Base-by-base conservation (phyloP, 2,329 filamentous ascomycete species). In the Aspergillus fumigatus region DNA sequence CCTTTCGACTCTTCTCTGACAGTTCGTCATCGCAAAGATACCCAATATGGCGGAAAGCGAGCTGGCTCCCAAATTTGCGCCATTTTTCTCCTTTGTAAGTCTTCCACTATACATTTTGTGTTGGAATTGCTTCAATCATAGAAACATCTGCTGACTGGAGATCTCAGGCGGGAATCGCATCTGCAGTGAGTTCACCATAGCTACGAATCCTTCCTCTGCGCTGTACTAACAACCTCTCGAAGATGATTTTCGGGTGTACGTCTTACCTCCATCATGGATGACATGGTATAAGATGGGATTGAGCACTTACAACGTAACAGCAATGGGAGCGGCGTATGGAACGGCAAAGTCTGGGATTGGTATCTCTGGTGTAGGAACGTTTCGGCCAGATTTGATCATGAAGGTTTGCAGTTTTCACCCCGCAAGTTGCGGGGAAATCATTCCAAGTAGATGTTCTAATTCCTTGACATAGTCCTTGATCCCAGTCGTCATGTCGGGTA, bases 401-500 rank as follows among this genome's bases (percentile, higher is more conserved):
- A 88, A 87, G 81, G 84, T 81, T 74, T 56, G 73, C 27, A 23
- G 19, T 48, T 32, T 11, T n/a, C 32, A 21, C 26, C 11, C 45
- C 5, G 32, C 32, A 6, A 17, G 32, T 7, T 17, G n/a, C 49
- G 19, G 19, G 27, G 41, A 45, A 5, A 38, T 50, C 14, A 11
- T 23, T 27, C 4, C 4, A 17, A 4, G 19, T 41, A 8, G 6
- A 23, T 21, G 58, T 45, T 51, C 49, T 35, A 54, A 65, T 70
- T 57, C 71, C 59, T n/a, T 9, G n/a, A 27, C 32, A 52, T 61
- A 80, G 78, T 80, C 78, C 35, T 70, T 80, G 48, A 79, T 80
- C 52, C 78, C 78, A 29, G 78, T 80, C 53, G 77, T 99, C 80
- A 99, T 99, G 94, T 96, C 94, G 67, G 94, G 94, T 85, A 99